Conservation (phyloP, 306 rosid genomes). For the Vicia villosa region DNA sequence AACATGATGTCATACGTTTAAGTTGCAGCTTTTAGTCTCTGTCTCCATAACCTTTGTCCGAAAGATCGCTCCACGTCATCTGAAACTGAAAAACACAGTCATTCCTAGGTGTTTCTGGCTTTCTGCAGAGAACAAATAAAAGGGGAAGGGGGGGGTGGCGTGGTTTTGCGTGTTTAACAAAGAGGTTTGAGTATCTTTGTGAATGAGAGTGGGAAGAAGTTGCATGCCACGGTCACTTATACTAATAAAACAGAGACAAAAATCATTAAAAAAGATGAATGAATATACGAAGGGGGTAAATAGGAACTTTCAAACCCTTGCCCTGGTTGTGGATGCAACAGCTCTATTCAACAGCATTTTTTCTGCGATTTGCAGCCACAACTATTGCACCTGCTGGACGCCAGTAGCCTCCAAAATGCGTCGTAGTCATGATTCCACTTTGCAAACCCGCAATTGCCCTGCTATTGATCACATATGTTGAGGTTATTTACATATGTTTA, state of each 20-base stretch:
- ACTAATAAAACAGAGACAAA: background rate
- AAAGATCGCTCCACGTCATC: background rate
- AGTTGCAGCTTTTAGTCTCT: background rate
- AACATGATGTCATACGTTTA: background rate
- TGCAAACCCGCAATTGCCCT: background rate
- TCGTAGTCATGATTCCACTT: background rate
- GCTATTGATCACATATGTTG: slow-evolving; percentile 9
- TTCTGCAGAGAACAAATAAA: background rate
- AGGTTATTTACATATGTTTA: slow-evolving; percentile 22
- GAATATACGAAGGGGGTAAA: background rate
- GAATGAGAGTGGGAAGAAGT: background rate
- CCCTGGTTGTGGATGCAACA: background rate
- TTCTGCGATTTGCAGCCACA: background rate
- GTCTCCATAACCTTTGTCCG: background rate
- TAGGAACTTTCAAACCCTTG: background rate
- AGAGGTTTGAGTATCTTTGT: background rate
- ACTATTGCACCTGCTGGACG: background rate
- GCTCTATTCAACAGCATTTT: background rate
- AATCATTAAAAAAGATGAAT: background rate
- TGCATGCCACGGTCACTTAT: background rate
- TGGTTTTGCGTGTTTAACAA: background rate
- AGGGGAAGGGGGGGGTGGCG: background rate
- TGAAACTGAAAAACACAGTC: background rate
- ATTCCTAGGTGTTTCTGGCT: background rate
- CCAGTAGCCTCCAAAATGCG: background rate